Conservation (phyloP, 2,329 filamentous ascomycete genomes). For the Pseudogymnoascus sp. region DNA sequence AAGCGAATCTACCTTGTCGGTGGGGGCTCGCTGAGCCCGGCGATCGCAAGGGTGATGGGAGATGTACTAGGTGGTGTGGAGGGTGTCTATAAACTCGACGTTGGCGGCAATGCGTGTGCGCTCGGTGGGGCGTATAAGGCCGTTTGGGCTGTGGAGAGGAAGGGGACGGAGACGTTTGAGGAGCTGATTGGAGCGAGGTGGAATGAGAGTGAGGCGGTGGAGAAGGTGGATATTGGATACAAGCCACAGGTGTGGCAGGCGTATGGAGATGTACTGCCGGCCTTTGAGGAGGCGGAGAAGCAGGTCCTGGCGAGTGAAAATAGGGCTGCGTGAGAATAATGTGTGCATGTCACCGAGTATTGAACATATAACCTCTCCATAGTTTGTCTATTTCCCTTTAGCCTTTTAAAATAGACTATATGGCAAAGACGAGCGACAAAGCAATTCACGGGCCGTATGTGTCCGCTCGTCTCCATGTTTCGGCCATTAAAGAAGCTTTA, state of each 20-base stretch:
- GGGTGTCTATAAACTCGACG: constrained; percentile 87
- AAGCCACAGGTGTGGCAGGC: constrained; percentile 63
- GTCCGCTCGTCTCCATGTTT: not conserved
- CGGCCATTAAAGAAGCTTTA: not conserved
- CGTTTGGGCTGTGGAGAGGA: constrained; percentile 77
- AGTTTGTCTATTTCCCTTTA: not conserved
- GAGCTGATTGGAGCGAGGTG: constrained; percentile 77
- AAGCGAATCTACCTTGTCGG: constrained; percentile 90
- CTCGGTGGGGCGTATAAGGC: constrained; percentile 93
- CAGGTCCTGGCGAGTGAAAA: constrained; percentile 47
- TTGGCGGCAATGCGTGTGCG: constrained; percentile 91
- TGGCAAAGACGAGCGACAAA: not conserved
- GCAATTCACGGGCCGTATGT: not conserved
- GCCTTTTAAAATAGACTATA: not conserved
- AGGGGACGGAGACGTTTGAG: constrained; percentile 69
- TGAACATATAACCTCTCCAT: not conserved
- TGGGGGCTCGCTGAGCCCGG: constrained; percentile 81
- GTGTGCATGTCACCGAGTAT: not conserved
- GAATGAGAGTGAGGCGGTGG: constrained; percentile 76
- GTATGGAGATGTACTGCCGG: constrained; percentile 70
- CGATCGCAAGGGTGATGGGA: constrained; percentile 77
- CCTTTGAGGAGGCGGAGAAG: constrained; percentile 70
- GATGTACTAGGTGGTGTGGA: constrained; percentile 84
- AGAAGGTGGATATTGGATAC: constrained; percentile 78
- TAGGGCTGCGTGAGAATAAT: constrained; percentile 8